Base-by-base conservation (phyloP, 208 protist genomes). In the Crithidia brevicula region DNA sequence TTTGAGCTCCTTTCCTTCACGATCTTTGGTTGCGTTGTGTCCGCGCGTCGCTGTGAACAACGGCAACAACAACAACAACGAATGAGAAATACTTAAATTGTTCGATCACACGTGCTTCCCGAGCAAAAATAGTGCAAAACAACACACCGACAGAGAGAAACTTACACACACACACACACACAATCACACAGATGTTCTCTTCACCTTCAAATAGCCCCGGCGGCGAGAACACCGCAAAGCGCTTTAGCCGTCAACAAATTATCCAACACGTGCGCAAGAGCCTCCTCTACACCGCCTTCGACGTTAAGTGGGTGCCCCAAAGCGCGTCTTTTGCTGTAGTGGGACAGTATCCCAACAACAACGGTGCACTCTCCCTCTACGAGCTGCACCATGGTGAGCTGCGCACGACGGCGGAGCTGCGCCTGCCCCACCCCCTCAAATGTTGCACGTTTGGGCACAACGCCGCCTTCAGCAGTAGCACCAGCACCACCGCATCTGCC, bases 391-490 rank as follows among this genome's bases (percentile, higher is more conserved):
- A 88, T 22, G 93, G 92, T 27, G 92, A 97, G 51, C 77, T 98
- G 36, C 50, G 79, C 38, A 45, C 76, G 2, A 68, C 83, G 50
- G 54, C 61, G 23, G 88, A 97, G 64, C 51, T 91, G 25, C 80
- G 80, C 18, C 67, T 85, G 23, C 52, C 71, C 25, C 67, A 83
- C 67, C 86, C 86, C 0, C 47, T 98, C 54, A 98, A 98, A 73
- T 98, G 94, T 77, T 89, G 87, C 56, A 98, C 96, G 10, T 98
- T 96, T 73, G 86, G 74, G 9, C 88, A 96, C 34, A 89, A 92
- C 61, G 42, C 53, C 25, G 23, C 34, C 5, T 47, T 62, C 25
- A 33, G 57, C 47, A 74, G 53, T 34, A 77, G 61, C 42, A 40
- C 38, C 23, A 56, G 20, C 40, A 34, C 62, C n/a, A 72, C 66